Evolutionary conservation across 2,329 filamentous ascomycete genomes (phyloP).

Genomic region (Fusarium sp.): DNA sequence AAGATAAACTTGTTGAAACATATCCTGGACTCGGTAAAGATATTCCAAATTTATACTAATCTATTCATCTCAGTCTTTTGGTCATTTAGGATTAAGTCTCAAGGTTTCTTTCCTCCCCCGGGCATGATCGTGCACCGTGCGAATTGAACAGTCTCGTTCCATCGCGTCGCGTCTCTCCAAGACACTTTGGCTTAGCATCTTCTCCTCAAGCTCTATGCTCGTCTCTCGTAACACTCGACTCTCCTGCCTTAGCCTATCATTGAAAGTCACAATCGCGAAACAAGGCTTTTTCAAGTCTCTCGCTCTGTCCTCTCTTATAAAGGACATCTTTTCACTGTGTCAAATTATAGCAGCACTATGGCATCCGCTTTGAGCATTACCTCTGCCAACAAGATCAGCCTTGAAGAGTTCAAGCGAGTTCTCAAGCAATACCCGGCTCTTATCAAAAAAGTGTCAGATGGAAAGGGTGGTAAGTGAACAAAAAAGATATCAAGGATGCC

Average conservation of each 20-base stretch:
- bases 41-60: not conserved
- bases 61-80: not conserved
- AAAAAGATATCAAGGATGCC: not conserved
- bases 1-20: not conserved
- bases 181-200: conserved; percentile 2
- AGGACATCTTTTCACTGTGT: not conserved
- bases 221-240: not conserved
- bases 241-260: not conserved
- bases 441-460: conserved; percentile 53
- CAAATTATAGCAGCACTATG: conserved; percentile 20
- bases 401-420: conserved; percentile 46
- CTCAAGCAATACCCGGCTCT: conserved; percentile 52
- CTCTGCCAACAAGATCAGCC: conserved; percentile 38
- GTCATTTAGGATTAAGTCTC: not conserved
- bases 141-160: not conserved
- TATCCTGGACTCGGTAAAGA: not conserved
- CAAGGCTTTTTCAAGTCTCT: not conserved
- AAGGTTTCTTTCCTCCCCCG: not conserved
- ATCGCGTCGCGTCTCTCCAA: conserved; percentile 22
- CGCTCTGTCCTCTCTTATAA: not conserved
- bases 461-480: conserved; percentile 53
- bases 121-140: conserved; percentile 8
- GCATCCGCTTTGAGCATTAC: conserved; percentile 6
- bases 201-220: not conserved
- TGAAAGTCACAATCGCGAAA: not conserved